Conservation (phyloP, 108 stramenopile genomes). For the Cyclotella sp. region DNA sequence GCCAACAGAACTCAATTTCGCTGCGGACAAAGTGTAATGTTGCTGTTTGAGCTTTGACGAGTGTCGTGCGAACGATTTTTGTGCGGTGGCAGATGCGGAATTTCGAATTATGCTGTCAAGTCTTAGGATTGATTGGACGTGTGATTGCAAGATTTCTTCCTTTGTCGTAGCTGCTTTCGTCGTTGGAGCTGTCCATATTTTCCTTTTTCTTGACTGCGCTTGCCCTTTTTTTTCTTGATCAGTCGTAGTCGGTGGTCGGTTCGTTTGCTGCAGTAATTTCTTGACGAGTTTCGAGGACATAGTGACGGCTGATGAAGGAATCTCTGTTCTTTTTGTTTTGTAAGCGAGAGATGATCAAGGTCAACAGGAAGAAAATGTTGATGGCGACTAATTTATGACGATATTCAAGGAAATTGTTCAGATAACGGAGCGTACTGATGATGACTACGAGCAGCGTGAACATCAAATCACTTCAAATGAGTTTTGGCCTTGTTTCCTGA, state of each 20-base stretch:
- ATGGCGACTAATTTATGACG: constrained; percentile 7
- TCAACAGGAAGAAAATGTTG: constrained; percentile 13
- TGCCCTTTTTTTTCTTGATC: constrained; percentile 5
- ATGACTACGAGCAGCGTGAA: constrained; percentile 13
- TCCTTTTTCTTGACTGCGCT: neutral
- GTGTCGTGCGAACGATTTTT: constrained; percentile 27
- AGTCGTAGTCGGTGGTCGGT: neutral
- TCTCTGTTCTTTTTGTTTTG: constrained; percentile 11
- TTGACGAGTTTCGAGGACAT: constrained; percentile 51
- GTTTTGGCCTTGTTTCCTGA: no score
- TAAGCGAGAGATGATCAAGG: neutral
- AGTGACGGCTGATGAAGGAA: constrained; percentile 4
- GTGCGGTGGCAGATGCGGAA: constrained; percentile 22
- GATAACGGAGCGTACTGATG: constrained; percentile 1
- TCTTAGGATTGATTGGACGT: constrained; percentile 27
- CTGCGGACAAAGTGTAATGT: neutral
- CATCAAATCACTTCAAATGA: neutral
- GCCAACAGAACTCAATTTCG: constrained; percentile 1
- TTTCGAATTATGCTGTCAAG: constrained; percentile 20
- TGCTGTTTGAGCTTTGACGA: constrained; percentile 11
- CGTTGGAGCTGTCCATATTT: neutral
- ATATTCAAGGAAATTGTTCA: constrained; percentile 1
- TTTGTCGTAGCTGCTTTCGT: neutral
- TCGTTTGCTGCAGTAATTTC: constrained; percentile 41
- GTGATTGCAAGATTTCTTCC: constrained; percentile 29